These are phyloP conservation scores for Gloeophyllum trabeum DNA, from an alignment of 768 basidiomycete genomes.

Conservation along the genomic window DNA sequence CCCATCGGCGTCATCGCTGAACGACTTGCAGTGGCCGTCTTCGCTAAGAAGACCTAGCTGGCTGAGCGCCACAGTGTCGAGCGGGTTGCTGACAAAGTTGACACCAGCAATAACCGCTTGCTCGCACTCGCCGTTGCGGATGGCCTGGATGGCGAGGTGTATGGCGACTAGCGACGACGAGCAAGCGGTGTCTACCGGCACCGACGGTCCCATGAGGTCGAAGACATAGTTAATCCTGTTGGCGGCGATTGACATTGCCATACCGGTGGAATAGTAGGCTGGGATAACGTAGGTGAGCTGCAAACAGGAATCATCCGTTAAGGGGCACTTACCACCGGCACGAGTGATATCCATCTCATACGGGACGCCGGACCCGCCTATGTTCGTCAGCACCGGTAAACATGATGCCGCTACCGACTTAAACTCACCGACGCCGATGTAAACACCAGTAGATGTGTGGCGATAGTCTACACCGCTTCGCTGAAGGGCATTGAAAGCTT, in stretches of 20 bases:
- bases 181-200: constrained; percentile 28
- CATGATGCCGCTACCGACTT: too few relatives aligned
- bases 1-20: constrained; percentile 8
- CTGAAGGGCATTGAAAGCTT: constrained; percentile 10
- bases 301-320: too few relatives aligned
- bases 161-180: neutral
- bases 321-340: too few relatives aligned
- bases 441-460: constrained; percentile 8
- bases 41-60: constrained; percentile 24
- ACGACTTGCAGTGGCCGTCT: constrained; percentile 10
- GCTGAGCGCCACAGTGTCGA: neutral
- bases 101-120: constrained; percentile 17
- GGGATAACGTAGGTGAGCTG: too few relatives aligned
- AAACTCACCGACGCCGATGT: too few relatives aligned
- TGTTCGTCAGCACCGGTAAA: too few relatives aligned
- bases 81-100: constrained; percentile 12
- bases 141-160: constrained; percentile 7
- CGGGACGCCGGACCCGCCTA: neutral
- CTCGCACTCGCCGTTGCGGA: constrained; percentile 9
- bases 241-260: constrained; percentile 17
- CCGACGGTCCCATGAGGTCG: constrained; percentile 31
- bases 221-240: constrained; percentile 23
- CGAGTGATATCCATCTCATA: constrained; percentile 5
- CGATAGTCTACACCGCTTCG: constrained; percentile 11
- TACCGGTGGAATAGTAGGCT: constrained; percentile 7